phyloP scores from a whole-genome alignment of 2,329 filamentous ascomycete genomes.

The Plectosphaerella sp. region DNA sequence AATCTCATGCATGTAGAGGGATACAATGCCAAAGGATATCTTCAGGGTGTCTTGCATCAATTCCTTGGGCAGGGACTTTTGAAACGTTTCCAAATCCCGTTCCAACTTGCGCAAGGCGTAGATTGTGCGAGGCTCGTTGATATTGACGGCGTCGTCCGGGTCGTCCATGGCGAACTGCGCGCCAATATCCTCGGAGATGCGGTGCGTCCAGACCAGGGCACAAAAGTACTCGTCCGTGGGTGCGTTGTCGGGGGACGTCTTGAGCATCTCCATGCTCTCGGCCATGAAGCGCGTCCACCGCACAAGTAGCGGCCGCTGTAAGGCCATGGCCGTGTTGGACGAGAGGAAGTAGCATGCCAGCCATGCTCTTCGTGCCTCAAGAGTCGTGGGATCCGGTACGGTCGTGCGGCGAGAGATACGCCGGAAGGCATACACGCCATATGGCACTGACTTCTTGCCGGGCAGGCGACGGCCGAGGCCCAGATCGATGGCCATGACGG shows the following conservation, averaged over 20 bases:
- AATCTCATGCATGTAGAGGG: conserved; percentile 72
- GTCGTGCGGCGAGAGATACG: conserved; percentile 36
- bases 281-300: conserved; percentile 57
- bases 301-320: conserved; percentile 57
- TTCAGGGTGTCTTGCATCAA: conserved; percentile 54
- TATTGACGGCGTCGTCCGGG: conserved; percentile 43
- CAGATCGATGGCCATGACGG: conserved; percentile 78
- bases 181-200: conserved; percentile 64
- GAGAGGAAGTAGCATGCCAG: conserved; percentile 56
- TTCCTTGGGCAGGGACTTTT: conserved; percentile 45
- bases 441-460: conserved; percentile 7
- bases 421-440: conserved; percentile 8
- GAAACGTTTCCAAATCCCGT: conserved; percentile 58
- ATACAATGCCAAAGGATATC: conserved; percentile 61
- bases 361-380: conserved; percentile 57
- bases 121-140: conserved; percentile 60
- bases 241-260: conserved; percentile 48
- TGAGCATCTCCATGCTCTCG: conserved; percentile 53
- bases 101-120: conserved; percentile 63
- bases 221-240: conserved; percentile 55
- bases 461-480: conserved; percentile 59
- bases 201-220: conserved; percentile 55
- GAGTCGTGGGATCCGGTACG: conserved; percentile 45
- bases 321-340: conserved; percentile 55
- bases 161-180: conserved; percentile 66